Conservation (phyloP, 805 yeast genomes). For the Wickerhamiella spandovensis region DNA sequence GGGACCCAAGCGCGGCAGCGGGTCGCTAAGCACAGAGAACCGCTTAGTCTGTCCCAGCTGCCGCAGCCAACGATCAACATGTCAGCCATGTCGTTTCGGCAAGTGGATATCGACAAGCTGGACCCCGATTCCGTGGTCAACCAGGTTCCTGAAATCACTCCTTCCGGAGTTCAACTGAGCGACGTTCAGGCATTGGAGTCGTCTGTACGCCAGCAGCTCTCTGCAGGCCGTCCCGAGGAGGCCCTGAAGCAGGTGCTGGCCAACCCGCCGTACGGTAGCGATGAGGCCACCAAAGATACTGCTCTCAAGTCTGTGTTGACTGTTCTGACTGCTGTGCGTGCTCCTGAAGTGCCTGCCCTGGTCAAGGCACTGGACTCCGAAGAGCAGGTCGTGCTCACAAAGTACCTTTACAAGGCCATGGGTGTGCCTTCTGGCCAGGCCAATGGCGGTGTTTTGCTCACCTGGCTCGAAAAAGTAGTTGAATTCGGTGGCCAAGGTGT, state of each 20-base stretch:
- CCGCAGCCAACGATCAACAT: background rate
- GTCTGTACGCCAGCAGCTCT: conserved; percentile 46
- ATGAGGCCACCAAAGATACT: conserved; percentile 37
- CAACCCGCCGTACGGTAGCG: conserved; percentile 75
- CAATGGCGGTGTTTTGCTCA: conserved; percentile 71
- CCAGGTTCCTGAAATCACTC: conserved; percentile 48
- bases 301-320: conserved; percentile 51
- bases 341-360: conserved; percentile 49
- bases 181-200: conserved; percentile 44
- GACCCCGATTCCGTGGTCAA: conserved; percentile 65
- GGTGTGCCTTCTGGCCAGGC: conserved; percentile 45
- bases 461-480: conserved; percentile 87
- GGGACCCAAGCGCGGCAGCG: too few species aligned
- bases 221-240: conserved; percentile 57
- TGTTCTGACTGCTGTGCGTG: conserved; percentile 52
- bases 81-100: conserved; percentile 32
- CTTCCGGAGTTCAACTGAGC: conserved; percentile 36
- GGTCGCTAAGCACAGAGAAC: too few species aligned
- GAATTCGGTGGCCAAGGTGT: conserved; percentile 81
- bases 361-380: conserved; percentile 45
- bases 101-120: conserved; percentile 83
- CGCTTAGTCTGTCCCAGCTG: background rate
- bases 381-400: conserved; percentile 66
- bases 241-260: conserved; percentile 54
- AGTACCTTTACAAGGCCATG: conserved; percentile 82